Evolutionary conservation across 164 flowering plant genomes (phyloP).

Genomic region (Vitis rupestris): DNA sequence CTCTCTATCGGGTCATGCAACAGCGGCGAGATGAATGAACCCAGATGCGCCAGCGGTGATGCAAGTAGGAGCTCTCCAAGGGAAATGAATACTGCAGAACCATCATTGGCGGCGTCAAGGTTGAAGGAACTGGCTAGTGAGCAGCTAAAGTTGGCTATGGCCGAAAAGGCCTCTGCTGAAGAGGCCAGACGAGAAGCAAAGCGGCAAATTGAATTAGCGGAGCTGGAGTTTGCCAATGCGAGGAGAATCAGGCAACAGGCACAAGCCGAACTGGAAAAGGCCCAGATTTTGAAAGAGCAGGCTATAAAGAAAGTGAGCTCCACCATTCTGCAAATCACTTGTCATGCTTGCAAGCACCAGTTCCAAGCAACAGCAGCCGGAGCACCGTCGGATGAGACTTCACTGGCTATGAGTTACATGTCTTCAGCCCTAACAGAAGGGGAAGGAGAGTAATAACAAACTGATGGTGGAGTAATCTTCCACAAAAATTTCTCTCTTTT

Average conservation of each 20-base stretch:
- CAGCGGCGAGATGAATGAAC: constrained; percentile 12
- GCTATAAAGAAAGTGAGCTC: constrained; percentile 67
- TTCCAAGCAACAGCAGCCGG: constrained; percentile 39
- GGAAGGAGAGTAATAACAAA: constrained; percentile 40
- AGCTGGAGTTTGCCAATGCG: constrained; percentile 76
- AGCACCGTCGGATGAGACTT: constrained; percentile 44
- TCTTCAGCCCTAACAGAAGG: constrained; percentile 72
- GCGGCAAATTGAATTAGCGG: constrained; percentile 76
- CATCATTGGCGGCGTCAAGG: constrained; percentile 20
- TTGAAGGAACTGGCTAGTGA: constrained; percentile 51
- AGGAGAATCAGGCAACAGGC: constrained; percentile 84
- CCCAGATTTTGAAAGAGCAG: constrained; percentile 58
- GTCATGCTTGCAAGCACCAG: constrained; percentile 75
- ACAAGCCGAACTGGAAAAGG: constrained; percentile 69
- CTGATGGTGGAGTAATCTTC: constrained; percentile 2
- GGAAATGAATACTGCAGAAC: constrained; percentile 10
- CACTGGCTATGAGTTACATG: constrained; percentile 62
- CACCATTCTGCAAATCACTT: constrained; percentile 69
- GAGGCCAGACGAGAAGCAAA: constrained; percentile 72
- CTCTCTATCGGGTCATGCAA: constrained; percentile 71
- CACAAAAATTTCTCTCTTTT: neutral
- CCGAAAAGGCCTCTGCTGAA: constrained; percentile 74
- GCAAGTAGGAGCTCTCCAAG: neutral
- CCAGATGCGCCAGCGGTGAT: neutral
- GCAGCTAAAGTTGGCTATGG: constrained; percentile 53